Evolutionary conservation across 1,139 yeast genomes (phyloP), one percentile per base, ranked within the genome.

Genomic region (Keqinozyma sinolaborantium): DNA sequence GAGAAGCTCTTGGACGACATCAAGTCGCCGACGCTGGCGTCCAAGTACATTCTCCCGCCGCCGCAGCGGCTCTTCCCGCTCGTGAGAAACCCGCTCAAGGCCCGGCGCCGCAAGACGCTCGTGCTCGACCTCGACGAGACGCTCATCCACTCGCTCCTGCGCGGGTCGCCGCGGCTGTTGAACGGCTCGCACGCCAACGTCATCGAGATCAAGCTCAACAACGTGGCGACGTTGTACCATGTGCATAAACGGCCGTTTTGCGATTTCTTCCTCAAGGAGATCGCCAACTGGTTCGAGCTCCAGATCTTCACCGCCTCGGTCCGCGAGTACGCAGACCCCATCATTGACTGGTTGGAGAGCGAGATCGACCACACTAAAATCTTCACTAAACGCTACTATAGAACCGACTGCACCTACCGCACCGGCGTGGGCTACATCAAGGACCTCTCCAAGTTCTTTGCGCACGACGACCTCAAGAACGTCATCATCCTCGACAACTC

Each of bases 301-400:
- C 92, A 88, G 29, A 77, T 92, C 9, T 88, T 88, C 62, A 92
- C 98, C 0, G 98, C 98, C 2, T 83, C 95, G 30, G 94, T 92
- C 37, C 80, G 80, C 56, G 96, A 88, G 53, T 92, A 92, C 49
- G 98, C 98, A 0, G 98, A 92, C 51, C 98, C 98, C 0, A 94
- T 92, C 39, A 87, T 92, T 32, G 94, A 90, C 57, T 86, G 95
- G 83, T 63, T 92, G 14, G 75, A 69, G 44, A 54, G 53, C 33
- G 73, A 68, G 30, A 53, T 64, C n/a, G 51, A 40, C 25, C 36
- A 40, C 26, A 29, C 25, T 4, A 36, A 43, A 29, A 40, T 59
- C 3, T 87, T 79, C 54, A 58, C 65, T 26, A 73, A 73, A 40
- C 64, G 98, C 31, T 79, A 70, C 45, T 92, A 92, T 57, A 68